phyloP scores from a whole-genome alignment of 1,284 basidiomycete genomes.

The Sanghuangporus weigelae region DNA sequence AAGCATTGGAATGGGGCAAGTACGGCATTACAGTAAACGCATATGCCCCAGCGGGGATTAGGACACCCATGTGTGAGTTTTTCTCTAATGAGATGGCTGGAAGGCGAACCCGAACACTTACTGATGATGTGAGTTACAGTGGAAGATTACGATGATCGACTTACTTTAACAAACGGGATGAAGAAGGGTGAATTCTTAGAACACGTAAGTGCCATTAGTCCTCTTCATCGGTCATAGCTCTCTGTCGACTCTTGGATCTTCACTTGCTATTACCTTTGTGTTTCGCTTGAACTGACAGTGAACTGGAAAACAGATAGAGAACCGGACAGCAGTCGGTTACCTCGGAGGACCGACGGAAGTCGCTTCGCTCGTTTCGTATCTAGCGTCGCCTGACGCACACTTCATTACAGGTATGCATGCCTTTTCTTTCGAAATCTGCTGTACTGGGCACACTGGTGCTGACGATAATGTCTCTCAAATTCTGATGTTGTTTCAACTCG shows the following conservation, averaged over 20 bases:
- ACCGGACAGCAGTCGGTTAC: constrained; percentile 1
- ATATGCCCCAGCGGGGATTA: constrained; percentile 23
- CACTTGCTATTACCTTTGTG: too few relatives aligned
- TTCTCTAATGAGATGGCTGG: not conserved
- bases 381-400: constrained; percentile 20
- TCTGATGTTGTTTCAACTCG: not conserved
- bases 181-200: constrained; percentile 10
- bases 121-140: not conserved
- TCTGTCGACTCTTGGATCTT: too few relatives aligned
- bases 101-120: not conserved
- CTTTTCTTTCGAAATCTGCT: too few relatives aligned
- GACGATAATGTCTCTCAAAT: not conserved
- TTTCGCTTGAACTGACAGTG: not conserved
- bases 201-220: not conserved
- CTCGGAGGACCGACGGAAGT: constrained; percentile 17
- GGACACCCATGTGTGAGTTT: constrained; percentile 11
- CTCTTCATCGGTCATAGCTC: not conserved
- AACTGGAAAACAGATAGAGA: not conserved
- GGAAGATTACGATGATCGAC: constrained; percentile 3
- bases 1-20: constrained; percentile 18
- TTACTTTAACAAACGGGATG: constrained; percentile 7
- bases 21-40: constrained; percentile 26
- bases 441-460: too few relatives aligned
- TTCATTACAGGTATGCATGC: constrained; percentile 21
- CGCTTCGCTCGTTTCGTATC: constrained; percentile 19